These are phyloP conservation scores for Apiospora arundinis DNA, from an alignment of 2,329 filamentous ascomycete species.

Conservation along the genomic window DNA sequence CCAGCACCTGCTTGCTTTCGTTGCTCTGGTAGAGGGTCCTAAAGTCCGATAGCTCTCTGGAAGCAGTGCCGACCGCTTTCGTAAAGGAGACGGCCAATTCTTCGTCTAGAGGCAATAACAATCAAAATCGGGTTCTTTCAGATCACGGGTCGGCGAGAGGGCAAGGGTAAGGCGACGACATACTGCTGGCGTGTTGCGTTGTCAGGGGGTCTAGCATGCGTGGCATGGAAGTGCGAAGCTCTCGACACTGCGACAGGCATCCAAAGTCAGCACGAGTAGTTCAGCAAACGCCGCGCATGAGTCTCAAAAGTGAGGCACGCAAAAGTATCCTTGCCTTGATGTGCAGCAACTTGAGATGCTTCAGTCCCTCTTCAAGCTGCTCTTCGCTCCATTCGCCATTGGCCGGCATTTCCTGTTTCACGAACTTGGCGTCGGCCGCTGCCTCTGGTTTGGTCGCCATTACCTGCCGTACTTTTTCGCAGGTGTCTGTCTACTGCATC, in stretches of 20 bases:
- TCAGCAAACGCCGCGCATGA: background rate
- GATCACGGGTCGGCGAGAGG: background rate
- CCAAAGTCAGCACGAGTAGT: background rate
- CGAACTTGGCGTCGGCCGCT: background rate
- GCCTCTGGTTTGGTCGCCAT: conserved; percentile 12
- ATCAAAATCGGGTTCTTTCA: conserved; percentile 22
- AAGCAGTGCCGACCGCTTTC: conserved; percentile 53
- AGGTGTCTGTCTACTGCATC: background rate
- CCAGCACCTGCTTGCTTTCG: conserved; percentile 55
- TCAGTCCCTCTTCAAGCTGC: conserved; percentile 55
- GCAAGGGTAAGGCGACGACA: conserved; percentile 31
- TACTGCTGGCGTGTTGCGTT: conserved; percentile 58
- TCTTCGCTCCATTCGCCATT: conserved; percentile 53
- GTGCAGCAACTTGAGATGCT: conserved; percentile 60
- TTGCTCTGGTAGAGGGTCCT: conserved; percentile 53
- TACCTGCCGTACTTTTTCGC: background rate
- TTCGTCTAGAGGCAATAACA: conserved; percentile 51
- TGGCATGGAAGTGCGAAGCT: conserved; percentile 55
- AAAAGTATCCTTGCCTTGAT: conserved; percentile 52
- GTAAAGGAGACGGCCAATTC: conserved; percentile 54
- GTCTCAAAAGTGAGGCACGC: background rate
- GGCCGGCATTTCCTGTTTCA: conserved; percentile 30
- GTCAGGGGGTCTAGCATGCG: conserved; percentile 59
- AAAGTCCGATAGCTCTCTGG: conserved; percentile 59
- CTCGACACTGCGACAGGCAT: conserved; percentile 47